Percentiles rank a stretch among this genome's conserved stretches.
Evolutionary conservation across 2,329 filamentous ascomycete species (phyloP).

Genomic region (Talaromyces sp.): DNA sequence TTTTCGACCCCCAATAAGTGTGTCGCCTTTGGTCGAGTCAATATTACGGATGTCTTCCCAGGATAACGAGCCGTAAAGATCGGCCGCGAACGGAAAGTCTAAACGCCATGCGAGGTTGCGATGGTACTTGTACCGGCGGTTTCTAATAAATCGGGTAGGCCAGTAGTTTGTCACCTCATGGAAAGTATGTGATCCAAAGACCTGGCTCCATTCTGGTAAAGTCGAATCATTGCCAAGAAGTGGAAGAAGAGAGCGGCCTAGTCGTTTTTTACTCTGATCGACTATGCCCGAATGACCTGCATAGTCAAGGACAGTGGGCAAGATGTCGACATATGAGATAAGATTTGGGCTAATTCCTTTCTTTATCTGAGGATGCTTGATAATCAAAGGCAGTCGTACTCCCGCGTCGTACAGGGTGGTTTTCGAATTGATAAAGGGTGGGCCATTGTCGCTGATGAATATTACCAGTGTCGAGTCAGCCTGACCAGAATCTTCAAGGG

Average conservation of each 20-base stretch:
- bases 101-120: slow-evolving; percentile 48
- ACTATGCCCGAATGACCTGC: slow-evolving; percentile 31
- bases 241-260: slow-evolving; percentile 19
- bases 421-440: slow-evolving; percentile 49
- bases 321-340: slow-evolving; percentile 44
- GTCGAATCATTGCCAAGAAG: neutral
- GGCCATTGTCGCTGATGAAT: slow-evolving; percentile 47
- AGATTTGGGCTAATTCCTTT: slow-evolving; percentile 35
- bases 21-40: slow-evolving; percentile 11
- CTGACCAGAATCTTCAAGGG: slow-evolving; percentile 22
- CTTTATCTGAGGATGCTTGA: slow-evolving; percentile 28
- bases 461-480: slow-evolving; percentile 37
- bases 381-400: slow-evolving; percentile 39
- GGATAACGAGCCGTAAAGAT: slow-evolving; percentile 41
- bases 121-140: slow-evolving; percentile 44
- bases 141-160: slow-evolving; percentile 45
- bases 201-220: slow-evolving; percentile 16
- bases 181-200: slow-evolving; percentile 50
- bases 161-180: slow-evolving; percentile 50
- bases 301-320: slow-evolving; percentile 44
- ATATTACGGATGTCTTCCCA: slow-evolving; percentile 44
- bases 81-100: slow-evolving; percentile 46
- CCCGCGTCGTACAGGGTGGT: slow-evolving; percentile 49
- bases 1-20: slow-evolving; percentile 36
- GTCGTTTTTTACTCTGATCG: slow-evolving; percentile 12